Evolutionary conservation across 2,329 filamentous ascomycete genomes (phyloP).

Genomic region (Calonectria montana): DNA sequence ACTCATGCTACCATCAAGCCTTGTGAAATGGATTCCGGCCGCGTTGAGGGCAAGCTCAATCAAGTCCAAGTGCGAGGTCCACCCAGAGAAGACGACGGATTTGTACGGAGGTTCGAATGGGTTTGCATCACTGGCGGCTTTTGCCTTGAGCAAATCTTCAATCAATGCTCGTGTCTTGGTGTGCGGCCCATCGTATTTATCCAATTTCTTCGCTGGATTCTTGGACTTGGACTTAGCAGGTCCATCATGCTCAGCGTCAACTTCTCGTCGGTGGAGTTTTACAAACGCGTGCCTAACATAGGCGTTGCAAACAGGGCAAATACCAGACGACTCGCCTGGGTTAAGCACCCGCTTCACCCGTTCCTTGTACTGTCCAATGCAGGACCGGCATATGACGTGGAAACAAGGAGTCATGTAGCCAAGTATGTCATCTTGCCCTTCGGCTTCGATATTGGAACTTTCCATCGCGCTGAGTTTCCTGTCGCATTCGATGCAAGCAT

Average conservation of each 20-base stretch:
- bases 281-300: constrained; percentile 74
- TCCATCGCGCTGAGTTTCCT: constrained; percentile 70
- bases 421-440: constrained; percentile 72
- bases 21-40: constrained; percentile 74
- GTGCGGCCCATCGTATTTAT: constrained; percentile 84
- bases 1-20: constrained; percentile 92
- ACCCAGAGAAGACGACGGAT: constrained; percentile 94
- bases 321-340: constrained; percentile 55
- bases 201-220: constrained; percentile 65
- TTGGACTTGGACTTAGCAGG: constrained; percentile 52
- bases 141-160: constrained; percentile 75
- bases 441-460: constrained; percentile 66
- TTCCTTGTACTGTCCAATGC: constrained; percentile 71
- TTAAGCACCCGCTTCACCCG: constrained; percentile 57
- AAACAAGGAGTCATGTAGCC: constrained; percentile 89
- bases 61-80: constrained; percentile 94
- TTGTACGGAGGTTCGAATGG: constrained; percentile 82
- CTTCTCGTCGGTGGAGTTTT: constrained; percentile 73
- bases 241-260: constrained; percentile 67
- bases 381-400: constrained; percentile 83
- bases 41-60: constrained; percentile 84
- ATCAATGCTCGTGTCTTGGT: constrained; percentile 91
- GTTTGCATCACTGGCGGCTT: constrained; percentile 69
- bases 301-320: constrained; percentile 77
- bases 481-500: constrained; percentile 78